These are phyloP conservation scores for Botrytis porri DNA, from an alignment of 2,329 filamentous ascomycete genomes.

Conservation along the genomic window DNA sequence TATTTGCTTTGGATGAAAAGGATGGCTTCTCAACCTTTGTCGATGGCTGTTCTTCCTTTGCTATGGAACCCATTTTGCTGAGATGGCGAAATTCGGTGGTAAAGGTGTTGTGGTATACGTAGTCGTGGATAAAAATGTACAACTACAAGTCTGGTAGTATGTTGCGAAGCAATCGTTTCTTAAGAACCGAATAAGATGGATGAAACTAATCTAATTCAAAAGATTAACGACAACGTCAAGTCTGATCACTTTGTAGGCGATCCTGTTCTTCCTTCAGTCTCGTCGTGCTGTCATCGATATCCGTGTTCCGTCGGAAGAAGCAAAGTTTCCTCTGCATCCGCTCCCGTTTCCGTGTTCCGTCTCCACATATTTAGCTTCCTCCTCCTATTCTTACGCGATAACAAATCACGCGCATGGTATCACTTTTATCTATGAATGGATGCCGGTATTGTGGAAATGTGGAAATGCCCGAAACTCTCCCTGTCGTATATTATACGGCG, in stretches of 20 bases:
- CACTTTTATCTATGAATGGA: not conserved
- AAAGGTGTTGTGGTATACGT: not conserved
- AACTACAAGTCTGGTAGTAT: not conserved
- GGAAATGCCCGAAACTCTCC: not conserved
- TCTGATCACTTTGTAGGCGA: constrained; percentile 16
- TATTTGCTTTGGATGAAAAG: constrained; percentile 49
- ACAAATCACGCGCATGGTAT: constrained; percentile 1
- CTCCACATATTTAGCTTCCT: not conserved
- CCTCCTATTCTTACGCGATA: constrained; percentile 18
- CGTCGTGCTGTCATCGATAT: not conserved
- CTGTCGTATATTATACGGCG: not conserved
- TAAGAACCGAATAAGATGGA: constrained; percentile 1
- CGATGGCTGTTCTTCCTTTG: constrained; percentile 23
- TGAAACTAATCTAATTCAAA: not conserved
- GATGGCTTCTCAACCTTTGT: constrained; percentile 34
- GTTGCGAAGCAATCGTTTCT: not conserved
- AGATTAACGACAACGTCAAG: not conserved
- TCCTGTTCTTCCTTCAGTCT: not conserved
- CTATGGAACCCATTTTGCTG: constrained; percentile 33
- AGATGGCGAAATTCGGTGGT: constrained; percentile 1
- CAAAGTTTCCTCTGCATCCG: constrained; percentile 13
- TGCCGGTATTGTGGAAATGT: not conserved
- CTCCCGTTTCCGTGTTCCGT: constrained; percentile 26
- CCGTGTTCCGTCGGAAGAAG: constrained; percentile 15
- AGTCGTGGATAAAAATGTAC: not conserved